These are phyloP conservation scores for Quercus agrifolia DNA, from an alignment of 306 rosid genomes.

Conservation along the genomic window DNA sequence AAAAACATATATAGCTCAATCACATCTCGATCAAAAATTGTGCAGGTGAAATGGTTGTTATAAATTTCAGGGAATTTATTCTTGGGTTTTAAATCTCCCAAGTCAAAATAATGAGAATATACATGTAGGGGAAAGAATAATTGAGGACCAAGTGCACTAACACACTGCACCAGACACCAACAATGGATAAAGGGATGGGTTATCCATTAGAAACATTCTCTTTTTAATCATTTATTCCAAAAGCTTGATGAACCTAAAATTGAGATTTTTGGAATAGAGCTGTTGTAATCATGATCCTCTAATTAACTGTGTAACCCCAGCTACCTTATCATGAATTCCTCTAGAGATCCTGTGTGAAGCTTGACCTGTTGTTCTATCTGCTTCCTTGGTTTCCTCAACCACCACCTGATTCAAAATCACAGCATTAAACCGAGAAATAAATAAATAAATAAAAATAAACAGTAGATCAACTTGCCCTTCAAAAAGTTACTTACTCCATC, in stretches of 20 bases:
- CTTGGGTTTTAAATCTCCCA: not conserved
- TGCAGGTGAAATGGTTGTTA: not conserved
- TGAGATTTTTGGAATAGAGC: not conserved
- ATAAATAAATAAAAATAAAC: not conserved
- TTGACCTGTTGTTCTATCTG: conserved; percentile 66
- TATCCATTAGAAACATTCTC: not conserved
- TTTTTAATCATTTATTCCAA: not conserved
- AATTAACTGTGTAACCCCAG: not conserved
- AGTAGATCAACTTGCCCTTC: not conserved
- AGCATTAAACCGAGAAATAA: not conserved
- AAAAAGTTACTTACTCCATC: conserved; percentile 60
- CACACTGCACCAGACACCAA: not conserved
- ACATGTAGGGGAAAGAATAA: not conserved
- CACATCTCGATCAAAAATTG: not conserved
- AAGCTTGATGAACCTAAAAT: not conserved
- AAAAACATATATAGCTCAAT: not conserved
- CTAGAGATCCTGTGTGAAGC: conserved; percentile 74
- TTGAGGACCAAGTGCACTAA: not conserved
- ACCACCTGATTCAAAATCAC: conserved; percentile 39
- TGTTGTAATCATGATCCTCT: not conserved
- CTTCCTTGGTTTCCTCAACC: conserved; percentile 85
- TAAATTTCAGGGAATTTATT: not conserved
- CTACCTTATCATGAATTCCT: conserved; percentile 84
- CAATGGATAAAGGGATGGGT: not conserved
- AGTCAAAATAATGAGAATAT: not conserved